A percentile compares a stretch with the other conserved stretches of the same genome.
Conservation (phyloP, 441 rosid genomes). For the Omphalea diandra region DNA sequence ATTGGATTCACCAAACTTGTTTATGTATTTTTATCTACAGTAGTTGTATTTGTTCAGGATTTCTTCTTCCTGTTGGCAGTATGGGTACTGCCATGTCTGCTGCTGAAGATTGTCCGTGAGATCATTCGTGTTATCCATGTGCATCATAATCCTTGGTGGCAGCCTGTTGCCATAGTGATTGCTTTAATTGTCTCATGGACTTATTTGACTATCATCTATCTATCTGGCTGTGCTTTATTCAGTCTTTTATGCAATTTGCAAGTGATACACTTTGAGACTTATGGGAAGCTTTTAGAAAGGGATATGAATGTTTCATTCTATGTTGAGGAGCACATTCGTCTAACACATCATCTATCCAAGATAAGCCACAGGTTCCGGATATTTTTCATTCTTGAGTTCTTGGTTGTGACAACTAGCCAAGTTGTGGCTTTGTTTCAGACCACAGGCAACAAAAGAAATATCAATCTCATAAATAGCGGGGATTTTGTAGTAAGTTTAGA, state of each 20-base stretch:
- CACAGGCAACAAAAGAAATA: constrained; percentile 31
- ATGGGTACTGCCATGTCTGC: constrained; percentile 42
- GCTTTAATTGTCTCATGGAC: constrained; percentile 44
- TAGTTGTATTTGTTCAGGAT: constrained; percentile 31
- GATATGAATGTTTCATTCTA: constrained; percentile 38
- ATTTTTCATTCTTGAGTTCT: constrained; percentile 41
- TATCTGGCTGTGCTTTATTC: constrained; percentile 44
- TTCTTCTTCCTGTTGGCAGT: constrained; percentile 35
- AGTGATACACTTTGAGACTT: constrained; percentile 49
- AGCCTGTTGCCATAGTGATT: constrained; percentile 25
- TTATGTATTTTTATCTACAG: too few species aligned
- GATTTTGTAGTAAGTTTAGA: constrained; percentile 48
- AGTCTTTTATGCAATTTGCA: constrained; percentile 48
- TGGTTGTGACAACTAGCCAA: constrained; percentile 48
- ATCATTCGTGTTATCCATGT: constrained; percentile 24
- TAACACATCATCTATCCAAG: constrained; percentile 43
- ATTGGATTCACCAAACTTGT: neutral
- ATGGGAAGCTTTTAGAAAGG: constrained; percentile 44
- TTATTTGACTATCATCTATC: constrained; percentile 33
- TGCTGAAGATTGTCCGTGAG: constrained; percentile 44
- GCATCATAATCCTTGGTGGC: constrained; percentile 36
- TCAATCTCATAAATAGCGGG: constrained; percentile 42
- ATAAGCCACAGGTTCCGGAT: constrained; percentile 57
- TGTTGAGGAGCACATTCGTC: constrained; percentile 44
- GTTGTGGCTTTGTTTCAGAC: constrained; percentile 41